These are phyloP conservation scores for Allomyces macrogynus DNA, from an alignment of 192 early-diverging fungal genomes.

Conservation along the genomic window DNA sequence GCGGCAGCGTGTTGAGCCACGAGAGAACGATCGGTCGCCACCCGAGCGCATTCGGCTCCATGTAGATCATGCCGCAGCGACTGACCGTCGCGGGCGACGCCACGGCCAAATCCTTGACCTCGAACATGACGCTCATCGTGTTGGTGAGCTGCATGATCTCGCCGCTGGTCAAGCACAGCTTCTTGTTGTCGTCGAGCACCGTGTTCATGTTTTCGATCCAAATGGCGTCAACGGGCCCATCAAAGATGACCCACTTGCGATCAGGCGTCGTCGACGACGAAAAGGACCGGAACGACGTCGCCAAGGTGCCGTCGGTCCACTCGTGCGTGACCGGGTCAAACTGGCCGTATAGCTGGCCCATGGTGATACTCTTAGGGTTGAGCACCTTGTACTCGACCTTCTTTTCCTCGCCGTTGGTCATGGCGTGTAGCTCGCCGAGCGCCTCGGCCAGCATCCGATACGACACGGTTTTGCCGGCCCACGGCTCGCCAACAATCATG, in stretches of 20 bases:
- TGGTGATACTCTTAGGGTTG: constrained; percentile 96
- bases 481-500: constrained; percentile 98
- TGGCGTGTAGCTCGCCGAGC: constrained; percentile 62
- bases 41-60: constrained; percentile 64
- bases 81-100: constrained; percentile 83
- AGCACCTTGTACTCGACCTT: constrained; percentile 32
- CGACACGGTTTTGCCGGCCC: constrained; percentile 81
- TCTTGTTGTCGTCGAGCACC: constrained; percentile 92
- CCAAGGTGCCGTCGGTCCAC: constrained; percentile 98
- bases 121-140: constrained; percentile 98
- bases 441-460: constrained; percentile 90
- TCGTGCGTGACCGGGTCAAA: constrained; percentile 94
- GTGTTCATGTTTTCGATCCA: constrained; percentile 99
- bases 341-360: constrained; percentile 88
- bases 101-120: constrained; percentile 89
- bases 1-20: constrained; percentile 33
- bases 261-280: constrained; percentile 79
- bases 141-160: constrained; percentile 87
- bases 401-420: constrained; percentile 69
- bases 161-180: constrained; percentile 93
- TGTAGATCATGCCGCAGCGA: constrained; percentile 49
- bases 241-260: constrained; percentile 99
- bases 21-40: constrained; percentile 52
- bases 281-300: constrained; percentile 87
- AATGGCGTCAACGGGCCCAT: constrained; percentile 98